Base-by-base conservation (phyloP, 768 basidiomycete genomes). In the Suillus clintonianus region DNA sequence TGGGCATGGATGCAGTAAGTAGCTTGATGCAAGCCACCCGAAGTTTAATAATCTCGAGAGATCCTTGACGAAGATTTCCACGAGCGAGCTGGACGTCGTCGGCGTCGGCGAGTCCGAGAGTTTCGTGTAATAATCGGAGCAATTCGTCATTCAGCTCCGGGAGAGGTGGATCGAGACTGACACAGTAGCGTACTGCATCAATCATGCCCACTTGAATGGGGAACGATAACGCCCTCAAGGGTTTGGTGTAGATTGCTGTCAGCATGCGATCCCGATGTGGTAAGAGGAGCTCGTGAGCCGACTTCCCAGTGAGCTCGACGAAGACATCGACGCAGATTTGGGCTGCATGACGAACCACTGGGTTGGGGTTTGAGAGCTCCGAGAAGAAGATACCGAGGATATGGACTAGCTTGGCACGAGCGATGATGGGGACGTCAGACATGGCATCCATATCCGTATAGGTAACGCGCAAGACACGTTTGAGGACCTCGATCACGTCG, bases 131-230 rank as follows among this genome's bases (percentile, higher is more conserved):
- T 10, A 98, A 84, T 17, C 97, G 89, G 56, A 95, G 81, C 54
- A 98, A 86, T 74, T 98, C 95, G 50, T 98, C 97, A 66, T 94
- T 94, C 45, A 95, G 81, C 68, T 97, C 95, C 2, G 95, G 89
- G 30, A 99, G 83, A 0, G 94, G 92, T 11, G 97, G 96, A 32
- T 92, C 86, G 39, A 98, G 80, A 62, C 87, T 91, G 65, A 99
- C 87, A 73, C 94, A 94, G 74, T 95, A 99, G 11, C 96, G 91
- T 64, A 99, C 88, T 19, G 95, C 95, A 70, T 99, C 97, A 64
- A 99, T 95, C 85, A 98, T 95, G 36, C 96, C 97, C 62, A 99
- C 97, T 75, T 99, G 97, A 70, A 94, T 94, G 17, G 90, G 84
- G 74, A 98, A 96, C 2, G 95, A 95, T 30, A 99, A 83, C 0